Base-by-base conservation (phyloP, 2,329 filamentous ascomycete species). In the Grosmannia penicillata region DNA sequence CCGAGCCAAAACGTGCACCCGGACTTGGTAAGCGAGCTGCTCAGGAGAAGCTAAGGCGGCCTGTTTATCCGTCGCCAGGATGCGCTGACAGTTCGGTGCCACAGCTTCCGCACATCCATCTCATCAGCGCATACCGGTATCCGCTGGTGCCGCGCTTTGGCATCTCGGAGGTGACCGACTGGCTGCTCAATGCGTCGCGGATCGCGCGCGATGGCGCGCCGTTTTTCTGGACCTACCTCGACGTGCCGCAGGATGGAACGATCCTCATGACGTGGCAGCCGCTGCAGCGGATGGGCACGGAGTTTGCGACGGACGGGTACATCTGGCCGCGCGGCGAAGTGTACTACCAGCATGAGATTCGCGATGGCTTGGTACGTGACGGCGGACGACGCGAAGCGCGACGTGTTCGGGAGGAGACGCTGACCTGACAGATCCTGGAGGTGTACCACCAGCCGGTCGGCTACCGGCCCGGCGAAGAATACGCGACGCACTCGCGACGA, bases 201-300 rank as follows among this genome's bases (percentile, higher is more conserved):
- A 81, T 94, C 45, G 81, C 87, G 49, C 82, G 84, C 57, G 81
- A 93, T 53, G 68, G 78, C 46, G 79, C 86, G 35, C 75, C 89
- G 3, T 87, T 98, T 69, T 83, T 80, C 60, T 98, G 89, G 89
- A 87, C 82, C 33, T 94, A 89, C 56, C 73, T 96, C 40, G 77
- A 91, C 50, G 72, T 76, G 38, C 89, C 89, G 10, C 70, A 70
- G 37, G 84, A 93, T 58, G 86, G 86, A 40, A 80, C 78, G 8
- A 72, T 94, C 32, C 73, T 91, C 54, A 67, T 96, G 45, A 81
- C 82, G 37, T 96, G 89, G 89, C 86, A 95, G 56, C 82, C 89
- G 3, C 65, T 81, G 37, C 70, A 78, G 49, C 72, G 78, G 41
- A 59, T 82, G 39, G 75, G 73, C 4, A 76, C 72, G 2, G 79